Base-by-base conservation (phyloP, 345 rosid species). In the Salix suchowensis region DNA sequence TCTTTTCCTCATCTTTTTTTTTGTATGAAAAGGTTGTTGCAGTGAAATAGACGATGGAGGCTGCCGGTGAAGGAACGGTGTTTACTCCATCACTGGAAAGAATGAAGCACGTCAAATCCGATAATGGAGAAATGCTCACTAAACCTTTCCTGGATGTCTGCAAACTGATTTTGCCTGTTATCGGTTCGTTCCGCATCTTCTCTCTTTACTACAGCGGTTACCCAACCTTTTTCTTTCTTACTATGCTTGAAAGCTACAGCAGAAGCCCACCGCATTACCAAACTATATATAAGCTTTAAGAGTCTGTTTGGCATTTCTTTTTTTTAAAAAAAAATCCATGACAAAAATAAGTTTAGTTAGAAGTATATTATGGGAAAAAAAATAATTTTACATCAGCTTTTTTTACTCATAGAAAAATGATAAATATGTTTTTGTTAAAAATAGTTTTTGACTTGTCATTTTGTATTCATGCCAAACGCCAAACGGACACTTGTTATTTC, bases 111-210 rank as follows among this genome's bases (percentile, higher is more conserved):
- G 90, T 91, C 78, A 93, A 86, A 78, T 70, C 96, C 54, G 90
- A 85, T 30, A 81, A 86, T 15, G 93, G 94, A 61, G 91, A 91
- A 78, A 93, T 95, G 88, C 90, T 90, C 74, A 80, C 97, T 62
- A 94, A 89, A 79, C 93, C 94, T 68, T 94, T 94, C 85, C 75
- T 94, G 64, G 98, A 92, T 23, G 92, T 92, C 76, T 92, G 98
- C 94, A 94, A 89, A 82, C 58, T 87, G 40, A 88, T 92, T 72
- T 85, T 94, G 84, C 98, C 98, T 65, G 94, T 92, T 68, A 80
- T 94, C 61, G 98, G 98, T 94, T 61, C 28, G 74, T 80, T 40
- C 67, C 10, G 14, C 46, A 10, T 42, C 62, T 58, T 11, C 8
- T 55, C 10, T 55, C 1, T n/a, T n/a, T 3, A 55, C 10, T 58